Evolutionary conservation across 805 yeast species (phyloP).

Genomic region (Kazachstania africana): DNA sequence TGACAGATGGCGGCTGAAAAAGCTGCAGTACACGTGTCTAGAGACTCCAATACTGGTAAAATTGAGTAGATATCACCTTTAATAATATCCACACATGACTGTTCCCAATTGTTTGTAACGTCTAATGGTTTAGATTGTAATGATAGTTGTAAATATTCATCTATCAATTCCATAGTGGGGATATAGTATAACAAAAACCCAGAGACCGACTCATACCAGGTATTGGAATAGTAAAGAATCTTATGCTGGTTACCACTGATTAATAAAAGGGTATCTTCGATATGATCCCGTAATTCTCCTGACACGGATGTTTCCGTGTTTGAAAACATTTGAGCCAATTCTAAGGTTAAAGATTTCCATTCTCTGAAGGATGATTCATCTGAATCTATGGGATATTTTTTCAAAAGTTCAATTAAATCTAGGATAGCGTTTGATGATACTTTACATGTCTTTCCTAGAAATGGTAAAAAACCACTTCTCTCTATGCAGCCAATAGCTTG

Average conservation of each 20-base stretch:
- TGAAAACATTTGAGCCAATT: conserved; percentile 16
- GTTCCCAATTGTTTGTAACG: conserved; percentile 38
- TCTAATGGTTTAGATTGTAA: conserved; percentile 27
- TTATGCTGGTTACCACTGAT: conserved; percentile 31
- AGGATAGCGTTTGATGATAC: conserved; percentile 20
- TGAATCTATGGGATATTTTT: conserved; percentile 27
- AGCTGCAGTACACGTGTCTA: conserved; percentile 55
- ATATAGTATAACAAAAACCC: conserved; percentile 49
- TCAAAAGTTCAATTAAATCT: conserved; percentile 26
- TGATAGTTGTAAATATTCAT: conserved; percentile 32
- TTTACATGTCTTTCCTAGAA: conserved; percentile 13
- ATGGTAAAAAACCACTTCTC: conserved; percentile 12
- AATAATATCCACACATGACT: conserved; percentile 43
- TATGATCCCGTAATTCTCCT: conserved; percentile 19
- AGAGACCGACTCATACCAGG: conserved; percentile 60
- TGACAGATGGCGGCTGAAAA: conserved; percentile 51
- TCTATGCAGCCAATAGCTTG: conserved; percentile 35
- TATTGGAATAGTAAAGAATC: conserved; percentile 38
- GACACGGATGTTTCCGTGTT: conserved; percentile 15
- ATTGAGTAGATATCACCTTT: conserved; percentile 46
- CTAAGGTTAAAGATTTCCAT: conserved; percentile 27
- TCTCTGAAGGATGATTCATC: conserved; percentile 25
- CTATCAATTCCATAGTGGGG: conserved; percentile 35
- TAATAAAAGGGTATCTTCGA: conserved; percentile 25
- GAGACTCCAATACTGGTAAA: conserved; percentile 44